Evolutionary conservation across 1,284 basidiomycete genomes (phyloP), one percentile per base, ranked within the genome.

Genomic region (Xerocomus tenax): DNA sequence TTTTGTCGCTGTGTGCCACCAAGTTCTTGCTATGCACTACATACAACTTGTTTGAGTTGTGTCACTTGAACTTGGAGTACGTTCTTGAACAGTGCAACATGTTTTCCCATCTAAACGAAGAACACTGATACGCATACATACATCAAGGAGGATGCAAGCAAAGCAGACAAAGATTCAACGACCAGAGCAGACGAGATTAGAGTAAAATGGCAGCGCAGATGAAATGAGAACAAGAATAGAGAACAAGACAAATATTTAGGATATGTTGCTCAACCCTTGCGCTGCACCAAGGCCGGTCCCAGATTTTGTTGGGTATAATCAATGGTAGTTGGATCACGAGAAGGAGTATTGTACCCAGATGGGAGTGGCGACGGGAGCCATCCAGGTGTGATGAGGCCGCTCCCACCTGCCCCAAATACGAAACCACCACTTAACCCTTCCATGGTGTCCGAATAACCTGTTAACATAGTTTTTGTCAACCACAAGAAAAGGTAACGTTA

Each of bases 401-500:
- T 87, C 10, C 87, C 87, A 19, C 84, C 84, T 2, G 81, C 76
- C 8, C 87, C 87, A 59, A 82, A 90, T 30, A 89, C 80, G 61
- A 89, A 90, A 3, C 87, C 87, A 29, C 86, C 87, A 55, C 81
- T 84, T 16, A 90, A 70, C 4, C 84, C 85, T 63, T 89, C 87
- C 70, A 87, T 75, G 19, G 79, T 75, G 55, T 84, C 84, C 42
- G 78, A 77, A 58, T 86, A 90, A 1, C 87, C 87, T 89, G 56
- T 56, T 46, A 36, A 55, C 47, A 48, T 29, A 23, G 4, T n/a
- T 35, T 46, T 43, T n/a, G 26, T 66, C 39, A 65, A 42, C 42
- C 26, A 41, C 13, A 18, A 13, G 16, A 13, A 10, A 42, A 5
- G 21, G 23, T 5, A 34, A 55, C 28, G 13, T 48, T 25, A 15